These are phyloP conservation scores for Verbascum thapsus DNA, from an alignment of 257 asterid genomes.

Conservation along the genomic window DNA sequence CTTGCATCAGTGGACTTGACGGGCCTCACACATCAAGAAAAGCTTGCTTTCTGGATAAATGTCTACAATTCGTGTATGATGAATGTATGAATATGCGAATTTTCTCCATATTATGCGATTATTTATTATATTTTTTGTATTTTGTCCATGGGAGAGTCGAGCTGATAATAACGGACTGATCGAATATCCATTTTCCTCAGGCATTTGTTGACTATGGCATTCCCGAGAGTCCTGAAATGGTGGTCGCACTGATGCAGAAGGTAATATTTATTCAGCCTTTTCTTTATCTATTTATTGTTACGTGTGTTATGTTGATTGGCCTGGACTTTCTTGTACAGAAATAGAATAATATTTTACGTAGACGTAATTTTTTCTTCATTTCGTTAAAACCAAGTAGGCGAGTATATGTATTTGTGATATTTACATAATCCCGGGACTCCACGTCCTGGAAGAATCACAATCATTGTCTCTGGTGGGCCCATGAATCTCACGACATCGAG, in stretches of 20 bases:
- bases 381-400: background rate
- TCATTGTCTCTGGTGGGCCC: no score
- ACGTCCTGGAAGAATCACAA: no score
- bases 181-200: conserved; percentile 36
- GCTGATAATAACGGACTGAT: conserved; percentile 2
- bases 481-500: no score
- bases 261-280: conserved; percentile 35
- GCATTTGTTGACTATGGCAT: conserved; percentile 77
- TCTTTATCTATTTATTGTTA: conserved; percentile 12
- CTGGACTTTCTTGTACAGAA: no score
- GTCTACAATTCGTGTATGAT: conserved; percentile 93
- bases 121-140: background rate
- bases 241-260: conserved; percentile 74
- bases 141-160: background rate
- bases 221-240: conserved; percentile 68
- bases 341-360: no score
- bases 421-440: no score
- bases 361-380: no score
- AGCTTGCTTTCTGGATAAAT: conserved; percentile 96
- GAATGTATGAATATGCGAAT: conserved; percentile 87
- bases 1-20: conserved; percentile 60
- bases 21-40: conserved; percentile 78
- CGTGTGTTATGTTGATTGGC: background rate
- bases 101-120: no score
- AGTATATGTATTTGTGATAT: background rate